Evolutionary conservation across 441 rosid genomes (phyloP), one percentile per base, ranked within the genome.

Genomic region (Pelargonium citronellum): DNA sequence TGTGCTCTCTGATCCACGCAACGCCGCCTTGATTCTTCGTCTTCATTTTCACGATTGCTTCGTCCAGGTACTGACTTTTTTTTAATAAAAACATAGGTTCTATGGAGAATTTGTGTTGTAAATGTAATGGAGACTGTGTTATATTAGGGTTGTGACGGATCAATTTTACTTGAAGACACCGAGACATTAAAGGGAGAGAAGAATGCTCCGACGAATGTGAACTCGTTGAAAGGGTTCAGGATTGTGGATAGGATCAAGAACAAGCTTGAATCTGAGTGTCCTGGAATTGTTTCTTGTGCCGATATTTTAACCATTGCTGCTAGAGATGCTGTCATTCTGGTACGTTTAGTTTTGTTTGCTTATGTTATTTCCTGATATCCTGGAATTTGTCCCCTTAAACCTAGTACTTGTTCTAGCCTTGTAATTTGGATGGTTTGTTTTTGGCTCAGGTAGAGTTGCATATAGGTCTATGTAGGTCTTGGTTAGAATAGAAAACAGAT

Each of bases 21-120:
- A 84, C 64, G 97, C 98, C 3, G 97, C 98, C 69, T 65, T 86
- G 55, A 6, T 86, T 4, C 68, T 89, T 6, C 87, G 97, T 9
- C 66, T 94, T 44, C 97, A 94, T 80, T 89, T 94, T 81, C 97
- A 94, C 4, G 96, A 91, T 71, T 94, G 97, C 74, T 89, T 94
- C 64, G 93, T 89, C 64, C 96, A 93, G 91, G 98, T 92, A n/a
- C 3, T 66, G 51, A n/a, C 13, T 19, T 55, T 9, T 43, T 2
- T 4, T 12, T 64, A 66, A 55, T 15, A 7, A 10, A 3, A 27
- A 27, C 3, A 27, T 1, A 27, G 30, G 1, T 27, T 27, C 30
- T 27, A 27, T 27, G 30, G 30, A 27, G 30, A 27, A 27, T 57
- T 44, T 60, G 16, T 5, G 12, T 8, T 58, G 43, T 15, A 0